These are phyloP conservation scores for Metschnikowia hibisci DNA, from an alignment of 805 yeast genomes.

Conservation along the genomic window DNA sequence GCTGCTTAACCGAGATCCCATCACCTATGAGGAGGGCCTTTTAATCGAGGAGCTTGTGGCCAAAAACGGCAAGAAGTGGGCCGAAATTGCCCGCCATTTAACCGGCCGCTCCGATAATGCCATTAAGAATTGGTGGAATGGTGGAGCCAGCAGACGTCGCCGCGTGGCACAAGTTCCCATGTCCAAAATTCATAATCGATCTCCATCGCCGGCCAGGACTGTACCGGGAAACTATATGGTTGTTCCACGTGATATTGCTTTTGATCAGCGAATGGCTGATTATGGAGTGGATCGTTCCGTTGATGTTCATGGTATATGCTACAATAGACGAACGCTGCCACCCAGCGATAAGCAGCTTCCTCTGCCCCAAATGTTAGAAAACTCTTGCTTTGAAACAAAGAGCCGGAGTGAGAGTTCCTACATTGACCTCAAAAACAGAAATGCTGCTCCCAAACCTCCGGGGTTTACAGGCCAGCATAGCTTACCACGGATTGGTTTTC, in stretches of 20 bases:
- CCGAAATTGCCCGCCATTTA: slow-evolving; percentile 83
- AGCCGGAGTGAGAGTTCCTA: slow-evolving; percentile 1
- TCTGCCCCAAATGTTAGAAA: neutral
- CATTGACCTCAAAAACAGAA: slow-evolving; percentile 3
- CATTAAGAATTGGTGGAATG: slow-evolving; percentile 95
- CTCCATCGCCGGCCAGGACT: no score
- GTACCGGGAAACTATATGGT: neutral
- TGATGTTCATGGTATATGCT: no score
- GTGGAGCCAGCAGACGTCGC: slow-evolving; percentile 82
- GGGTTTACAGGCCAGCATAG: slow-evolving; percentile 3
- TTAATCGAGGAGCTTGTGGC: slow-evolving; percentile 75
- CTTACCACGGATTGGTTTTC: slow-evolving; percentile 18
- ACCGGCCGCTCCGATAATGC: slow-evolving; percentile 89
- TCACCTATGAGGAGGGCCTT: slow-evolving; percentile 78
- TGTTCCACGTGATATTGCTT: neutral
- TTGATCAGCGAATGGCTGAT: no score
- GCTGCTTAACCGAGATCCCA: slow-evolving; percentile 73
- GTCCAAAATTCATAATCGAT: neutral
- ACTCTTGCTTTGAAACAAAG: slow-evolving; percentile 1
- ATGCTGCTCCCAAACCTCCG: neutral
- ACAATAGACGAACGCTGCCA: neutral
- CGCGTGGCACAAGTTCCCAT: slow-evolving; percentile 32
- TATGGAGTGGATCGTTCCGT: no score
- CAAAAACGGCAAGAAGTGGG: slow-evolving; percentile 87
- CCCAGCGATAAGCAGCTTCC: neutral